Base-by-base conservation (phyloP, 352 stramenopile genomes). In the Phytophthora litchii region DNA sequence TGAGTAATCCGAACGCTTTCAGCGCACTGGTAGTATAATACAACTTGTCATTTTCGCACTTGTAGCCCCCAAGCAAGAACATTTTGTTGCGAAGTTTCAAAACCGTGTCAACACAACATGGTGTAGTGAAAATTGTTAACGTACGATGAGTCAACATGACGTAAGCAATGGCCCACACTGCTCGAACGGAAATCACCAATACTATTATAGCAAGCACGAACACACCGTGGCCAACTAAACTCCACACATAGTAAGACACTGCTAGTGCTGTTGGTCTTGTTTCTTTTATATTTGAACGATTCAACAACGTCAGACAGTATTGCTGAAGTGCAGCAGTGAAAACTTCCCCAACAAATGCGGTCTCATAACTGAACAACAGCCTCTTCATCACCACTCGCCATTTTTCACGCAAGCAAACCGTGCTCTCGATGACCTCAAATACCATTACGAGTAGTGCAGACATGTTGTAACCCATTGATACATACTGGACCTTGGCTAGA, bases 391-490 rank as follows among this genome's bases (percentile, higher is more conserved):
- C 19, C 6, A 55, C 37, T 13, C 55, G 17, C 45, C 20, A 55
- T 21, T 57, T 56, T 23, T 57, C 36, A 17, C 29, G 11, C 14
- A 70, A n/a, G 9, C 38, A 66, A 0, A 14, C 42, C 0, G 48
- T 54, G 7, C 14, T 53, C 38, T 72, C 64, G 16, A 68, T 21
- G 14, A 72, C 57, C 20, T 60, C 58, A 20, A 68, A 72, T 9
- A 65, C 17, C 40, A 72, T 20, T 31, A 65, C 41, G 14, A 72
- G 16, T 1, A 72, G 6, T 3, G 45, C 38, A 14, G 47, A 56
- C n/a, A 72, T 23, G 32, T 67, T 72, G 41, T 67, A 72, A 1
- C 57, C 57, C 31, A 72, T 37, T 6, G 64, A 72, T 0, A 60
- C 44, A n/a, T 68, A 67, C 42, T 67, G 63, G 1, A 59, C 11